These are phyloP conservation scores for Globisporangium polare DNA, from an alignment of 352 stramenopile genomes.

Conservation along the genomic window DNA sequence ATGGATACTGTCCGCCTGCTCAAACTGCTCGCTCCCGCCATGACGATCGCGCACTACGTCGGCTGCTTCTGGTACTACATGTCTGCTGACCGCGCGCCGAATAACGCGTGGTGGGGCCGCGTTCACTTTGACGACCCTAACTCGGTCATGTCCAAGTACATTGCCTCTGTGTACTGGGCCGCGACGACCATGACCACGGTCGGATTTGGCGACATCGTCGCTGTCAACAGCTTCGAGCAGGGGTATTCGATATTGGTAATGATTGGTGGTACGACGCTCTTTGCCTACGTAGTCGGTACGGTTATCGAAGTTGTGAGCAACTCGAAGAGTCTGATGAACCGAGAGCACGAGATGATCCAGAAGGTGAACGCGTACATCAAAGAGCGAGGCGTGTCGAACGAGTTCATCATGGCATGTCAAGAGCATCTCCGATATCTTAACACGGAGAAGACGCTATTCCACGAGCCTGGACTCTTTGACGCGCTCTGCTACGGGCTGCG, in stretches of 20 bases:
- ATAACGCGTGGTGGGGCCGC: slow-evolving; percentile 49
- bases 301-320: slow-evolving; percentile 82
- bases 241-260: slow-evolving; percentile 80
- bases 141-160: slow-evolving; percentile 59
- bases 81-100: slow-evolving; percentile 39
- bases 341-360: slow-evolving; percentile 67
- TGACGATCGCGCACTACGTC: slow-evolving; percentile 79
- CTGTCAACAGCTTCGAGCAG: slow-evolving; percentile 69
- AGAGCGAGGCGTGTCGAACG: slow-evolving; percentile 61
- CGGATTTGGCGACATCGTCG: slow-evolving; percentile 81
- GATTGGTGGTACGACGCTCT: slow-evolving; percentile 76
- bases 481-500: slow-evolving; percentile 61
- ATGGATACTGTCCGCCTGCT: slow-evolving; percentile 68
- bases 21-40: slow-evolving; percentile 61
- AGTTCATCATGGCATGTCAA: slow-evolving; percentile 68
- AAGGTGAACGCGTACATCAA: slow-evolving; percentile 78
- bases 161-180: slow-evolving; percentile 84
- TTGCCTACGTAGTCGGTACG: slow-evolving; percentile 77
- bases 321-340: slow-evolving; percentile 72
- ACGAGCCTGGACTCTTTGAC: slow-evolving; percentile 56
- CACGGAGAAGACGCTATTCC: slow-evolving; percentile 65
- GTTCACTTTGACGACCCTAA: slow-evolving; percentile 57
- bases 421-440: slow-evolving; percentile 74
- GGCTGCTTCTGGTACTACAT: slow-evolving; percentile 84
- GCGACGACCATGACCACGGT: slow-evolving; percentile 85